Percentiles rank a stretch among this genome's conserved stretches.
These are phyloP conservation scores for Aspergillus nanangensis DNA, from an alignment of 495 filamentous ascomycete species.

Conservation along the genomic window DNA sequence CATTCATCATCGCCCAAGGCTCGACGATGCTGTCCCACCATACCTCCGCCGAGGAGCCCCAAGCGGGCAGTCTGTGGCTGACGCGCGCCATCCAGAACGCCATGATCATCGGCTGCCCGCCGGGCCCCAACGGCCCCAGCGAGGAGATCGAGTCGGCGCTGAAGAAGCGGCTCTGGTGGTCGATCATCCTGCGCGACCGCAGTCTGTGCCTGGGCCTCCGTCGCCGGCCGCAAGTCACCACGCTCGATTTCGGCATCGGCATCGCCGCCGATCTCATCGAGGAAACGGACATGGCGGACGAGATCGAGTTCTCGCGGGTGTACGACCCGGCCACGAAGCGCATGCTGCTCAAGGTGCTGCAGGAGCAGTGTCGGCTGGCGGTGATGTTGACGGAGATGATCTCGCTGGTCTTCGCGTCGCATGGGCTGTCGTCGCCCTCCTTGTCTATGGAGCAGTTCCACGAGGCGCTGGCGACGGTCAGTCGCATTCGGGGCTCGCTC, in stretches of 20 bases:
- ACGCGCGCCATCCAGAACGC: slow-evolving; percentile 43
- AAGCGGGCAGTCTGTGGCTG: slow-evolving; percentile 44
- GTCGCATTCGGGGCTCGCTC: slow-evolving; percentile 15
- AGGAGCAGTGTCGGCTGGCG: slow-evolving; percentile 42
- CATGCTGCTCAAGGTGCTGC: slow-evolving; percentile 35
- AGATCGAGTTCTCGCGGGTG: slow-evolving; percentile 37
- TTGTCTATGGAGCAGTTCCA: slow-evolving; percentile 14
- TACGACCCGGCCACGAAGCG: slow-evolving; percentile 38
- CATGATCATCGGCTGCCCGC: slow-evolving; percentile 36
- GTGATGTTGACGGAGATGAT: slow-evolving; percentile 42
- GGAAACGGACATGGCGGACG: slow-evolving; percentile 38
- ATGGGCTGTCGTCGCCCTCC: slow-evolving; percentile 7
- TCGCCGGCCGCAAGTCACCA: slow-evolving; percentile 41
- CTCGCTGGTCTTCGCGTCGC: slow-evolving; percentile 33
- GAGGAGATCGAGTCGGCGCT: slow-evolving; percentile 17
- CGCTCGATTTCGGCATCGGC: slow-evolving; percentile 33
- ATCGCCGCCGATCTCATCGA: slow-evolving; percentile 28
- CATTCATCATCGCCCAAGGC: slow-evolving; percentile 35
- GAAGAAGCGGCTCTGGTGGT: slow-evolving; percentile 48
- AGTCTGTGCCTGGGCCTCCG: slow-evolving; percentile 44
- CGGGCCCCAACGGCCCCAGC: neutral
- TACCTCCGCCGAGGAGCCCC: slow-evolving; percentile 29
- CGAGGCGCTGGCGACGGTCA: slow-evolving; percentile 8
- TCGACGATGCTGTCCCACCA: slow-evolving; percentile 41
- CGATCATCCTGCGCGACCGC: slow-evolving; percentile 46